A percentile compares a stretch with the other conserved stretches of the same genome.
phyloP scores from a whole-genome alignment of 108 stramenopile genomes.

The Chaetoceros tenuissimus region DNA sequence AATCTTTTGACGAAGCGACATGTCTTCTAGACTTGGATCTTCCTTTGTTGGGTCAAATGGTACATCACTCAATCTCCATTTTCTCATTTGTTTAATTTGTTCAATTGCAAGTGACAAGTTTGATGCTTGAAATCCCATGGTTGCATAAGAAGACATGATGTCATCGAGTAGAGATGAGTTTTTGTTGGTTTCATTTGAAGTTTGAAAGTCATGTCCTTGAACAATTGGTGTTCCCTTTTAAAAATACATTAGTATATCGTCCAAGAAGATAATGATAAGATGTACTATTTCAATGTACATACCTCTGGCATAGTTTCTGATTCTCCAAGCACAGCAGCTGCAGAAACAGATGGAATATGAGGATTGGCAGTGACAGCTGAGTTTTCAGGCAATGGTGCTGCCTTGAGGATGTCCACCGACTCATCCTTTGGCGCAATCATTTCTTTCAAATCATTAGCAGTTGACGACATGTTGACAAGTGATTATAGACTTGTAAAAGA shows the following conservation, averaged over 20 bases:
- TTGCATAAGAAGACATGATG: constrained; percentile 73
- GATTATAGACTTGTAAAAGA: neutral
- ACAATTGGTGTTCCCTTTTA: constrained; percentile 48
- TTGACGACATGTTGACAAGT: neutral
- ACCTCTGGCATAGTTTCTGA: constrained; percentile 59
- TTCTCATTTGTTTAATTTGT: constrained; percentile 90
- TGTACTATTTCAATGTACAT: neutral
- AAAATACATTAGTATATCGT: constrained; percentile 3
- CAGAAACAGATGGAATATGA: constrained; percentile 72
- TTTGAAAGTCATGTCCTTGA: constrained; percentile 83
- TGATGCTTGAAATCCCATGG: constrained; percentile 94
- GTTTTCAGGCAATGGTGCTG: neutral
- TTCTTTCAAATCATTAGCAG: neutral
- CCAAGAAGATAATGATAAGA: neutral
- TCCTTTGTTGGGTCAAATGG: constrained; percentile 71
- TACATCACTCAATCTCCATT: constrained; percentile 85
- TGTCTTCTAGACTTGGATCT: constrained; percentile 60
- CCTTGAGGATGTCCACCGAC: neutral
- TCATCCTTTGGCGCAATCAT: neutral
- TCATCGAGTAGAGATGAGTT: constrained; percentile 31
- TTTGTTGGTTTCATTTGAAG: constrained; percentile 7
- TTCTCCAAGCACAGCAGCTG: constrained; percentile 77
- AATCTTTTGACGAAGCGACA: constrained; percentile 47
- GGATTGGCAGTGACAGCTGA: constrained; percentile 56
- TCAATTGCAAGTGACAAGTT: constrained; percentile 91